A percentile compares a stretch with the other conserved stretches of the same genome.
Conservation (phyloP, 1,284 basidiomycete species). For the Heterobasidion irregulare region DNA sequence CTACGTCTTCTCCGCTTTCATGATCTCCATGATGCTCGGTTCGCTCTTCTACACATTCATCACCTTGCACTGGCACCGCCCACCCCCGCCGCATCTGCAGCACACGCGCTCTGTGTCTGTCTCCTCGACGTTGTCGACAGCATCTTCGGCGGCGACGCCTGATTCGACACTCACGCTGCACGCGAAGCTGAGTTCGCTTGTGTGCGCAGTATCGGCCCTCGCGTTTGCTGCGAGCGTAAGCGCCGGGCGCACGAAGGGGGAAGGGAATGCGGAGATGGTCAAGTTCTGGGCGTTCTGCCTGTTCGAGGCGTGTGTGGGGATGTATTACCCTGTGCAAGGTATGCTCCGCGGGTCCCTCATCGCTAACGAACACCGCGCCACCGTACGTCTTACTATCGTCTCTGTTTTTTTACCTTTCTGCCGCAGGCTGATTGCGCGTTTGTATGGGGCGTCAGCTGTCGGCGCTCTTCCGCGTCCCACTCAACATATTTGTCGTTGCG, state of each 20-base stretch:
- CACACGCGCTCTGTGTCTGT: slow-evolving; percentile 6
- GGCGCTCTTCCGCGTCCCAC: slow-evolving; percentile 64
- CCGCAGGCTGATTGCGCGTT: not conserved
- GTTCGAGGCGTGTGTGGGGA: slow-evolving; percentile 69
- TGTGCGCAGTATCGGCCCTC: slow-evolving; percentile 52
- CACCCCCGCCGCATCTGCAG: slow-evolving; percentile 13
- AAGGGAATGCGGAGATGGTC: slow-evolving; percentile 28
- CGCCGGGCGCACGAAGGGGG: slow-evolving; percentile 16
- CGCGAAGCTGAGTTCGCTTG: slow-evolving; percentile 56
- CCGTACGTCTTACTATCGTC: slow-evolving; percentile 32
- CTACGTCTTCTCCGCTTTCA: slow-evolving; percentile 71
- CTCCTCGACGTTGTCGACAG: not conserved
- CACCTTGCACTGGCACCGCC: slow-evolving; percentile 27
- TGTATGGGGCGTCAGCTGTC: slow-evolving; percentile 37
- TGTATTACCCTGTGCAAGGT: slow-evolving; percentile 75
- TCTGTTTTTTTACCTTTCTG: not conserved
- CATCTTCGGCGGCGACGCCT: slow-evolving; percentile 1
- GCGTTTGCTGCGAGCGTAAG: slow-evolving; percentile 46
- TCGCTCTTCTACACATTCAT: slow-evolving; percentile 59
- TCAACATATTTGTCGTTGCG: slow-evolving; percentile 68
- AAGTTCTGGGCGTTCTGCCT: slow-evolving; percentile 69
- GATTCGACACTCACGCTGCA: slow-evolving; percentile 48
- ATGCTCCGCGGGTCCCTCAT: slow-evolving; percentile 63
- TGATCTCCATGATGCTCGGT: slow-evolving; percentile 75
- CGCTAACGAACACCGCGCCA: slow-evolving; percentile 67